Evolutionary conservation across 495 filamentous ascomycete species (phyloP), one percentile per base, ranked within the genome.

Genomic region (Tuber calosporum): DNA sequence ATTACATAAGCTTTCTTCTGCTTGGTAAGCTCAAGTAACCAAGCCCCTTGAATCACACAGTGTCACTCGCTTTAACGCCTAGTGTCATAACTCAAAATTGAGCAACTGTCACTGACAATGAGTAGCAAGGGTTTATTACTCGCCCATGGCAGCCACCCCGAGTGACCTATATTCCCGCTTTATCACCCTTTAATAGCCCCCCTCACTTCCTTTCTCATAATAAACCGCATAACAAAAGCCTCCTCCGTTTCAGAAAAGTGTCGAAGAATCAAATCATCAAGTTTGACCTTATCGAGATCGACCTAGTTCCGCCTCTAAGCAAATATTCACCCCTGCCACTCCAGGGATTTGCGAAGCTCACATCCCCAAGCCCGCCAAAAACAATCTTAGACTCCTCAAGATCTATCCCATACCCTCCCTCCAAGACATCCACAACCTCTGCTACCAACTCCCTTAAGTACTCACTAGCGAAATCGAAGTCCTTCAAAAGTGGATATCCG

Each of bases 221-320:
- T 66, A 41, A 72, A 74, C 7, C 73, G 48, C 36, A 72, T 40
- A 30, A 74, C 69, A 17, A 74, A 62, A 1, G 53, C 53, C 53
- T 62, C 26, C 26, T 45, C n/a, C 0, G 41, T 43, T 26, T 4
- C 5, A 1, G 39, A 15, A 68, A 75, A 72, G 22, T 75, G 69
- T 36, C 39, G 19, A 3, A 37, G 42, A 20, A 67, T n/a, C 30
- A 73, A 39, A 26, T 69, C 71, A 8, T 73, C 66, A 30, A 73
- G 71, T 8, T 70, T 73, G 26, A 62, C 30, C 26, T 62, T 20
- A 67, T 66, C 13, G 26, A 15, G 45, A 40, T 69, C 40, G 38
- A 37, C 43, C 40, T 30, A 41, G 26, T 8, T 67, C 67, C 26
- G 20, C 4, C n/a, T n/a, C 19, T 37, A 6, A n/a, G 58, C 67